Percentiles rank a stretch among this genome's conserved stretches.
Evolutionary conservation across 192 early-diverging fungal genomes (phyloP).

Genomic region (Helicostylum pulchrum): DNA sequence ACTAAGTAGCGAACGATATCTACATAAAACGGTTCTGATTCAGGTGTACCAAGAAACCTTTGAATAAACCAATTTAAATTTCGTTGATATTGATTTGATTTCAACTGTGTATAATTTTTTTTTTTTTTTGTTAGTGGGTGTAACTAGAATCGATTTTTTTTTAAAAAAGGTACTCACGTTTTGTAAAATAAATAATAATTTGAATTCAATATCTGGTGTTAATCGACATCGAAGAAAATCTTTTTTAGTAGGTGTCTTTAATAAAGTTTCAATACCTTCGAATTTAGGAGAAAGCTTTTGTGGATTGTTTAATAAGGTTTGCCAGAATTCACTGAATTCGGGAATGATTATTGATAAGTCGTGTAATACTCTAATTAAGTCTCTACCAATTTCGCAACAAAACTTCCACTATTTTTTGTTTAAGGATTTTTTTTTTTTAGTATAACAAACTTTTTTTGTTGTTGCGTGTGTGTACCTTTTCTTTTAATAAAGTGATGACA

Average conservation of each 20-base stretch:
- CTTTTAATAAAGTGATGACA: constrained; percentile 48
- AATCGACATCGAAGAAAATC: constrained; percentile 58
- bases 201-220: constrained; percentile 66
- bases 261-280: constrained; percentile 49
- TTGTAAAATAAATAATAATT: constrained; percentile 64
- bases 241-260: constrained; percentile 58
- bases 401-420: constrained; percentile 34
- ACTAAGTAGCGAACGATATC: constrained; percentile 77
- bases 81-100: constrained; percentile 43
- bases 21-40: constrained; percentile 55
- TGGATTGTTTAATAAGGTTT: constrained; percentile 50
- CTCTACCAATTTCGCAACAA: constrained; percentile 62
- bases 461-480: constrained; percentile 43
- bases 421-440: not conserved
- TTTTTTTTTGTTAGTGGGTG: not conserved
- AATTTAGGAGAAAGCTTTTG: constrained; percentile 54
- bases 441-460: not conserved
- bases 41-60: constrained; percentile 54
- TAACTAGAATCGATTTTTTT: too few species aligned
- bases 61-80: constrained; percentile 68
- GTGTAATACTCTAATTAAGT: constrained; percentile 64
- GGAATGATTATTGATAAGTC: constrained; percentile 49
- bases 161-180: constrained; percentile 32
- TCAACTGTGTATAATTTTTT: constrained; percentile 31
- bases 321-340: constrained; percentile 55